phyloP scores from a whole-genome alignment of 768 basidiomycete species.

The Gymnopilus dilepis region DNA sequence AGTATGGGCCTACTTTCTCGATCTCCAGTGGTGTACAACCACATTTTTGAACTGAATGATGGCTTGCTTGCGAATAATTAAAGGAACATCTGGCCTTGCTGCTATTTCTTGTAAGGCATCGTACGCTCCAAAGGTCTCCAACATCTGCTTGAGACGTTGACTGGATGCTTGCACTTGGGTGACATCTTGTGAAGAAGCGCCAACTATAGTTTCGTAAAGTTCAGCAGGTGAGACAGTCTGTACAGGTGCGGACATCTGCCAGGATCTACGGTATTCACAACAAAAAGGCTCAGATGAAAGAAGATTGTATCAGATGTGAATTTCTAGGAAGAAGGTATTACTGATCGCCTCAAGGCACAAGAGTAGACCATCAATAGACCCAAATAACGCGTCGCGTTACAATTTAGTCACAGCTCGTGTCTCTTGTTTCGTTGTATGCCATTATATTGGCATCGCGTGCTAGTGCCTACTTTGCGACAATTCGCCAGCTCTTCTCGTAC shows the following conservation, averaged over 20 bases:
- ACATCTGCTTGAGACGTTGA: slow-evolving; percentile 67
- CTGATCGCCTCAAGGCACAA: not conserved
- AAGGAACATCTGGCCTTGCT: slow-evolving; percentile 59
- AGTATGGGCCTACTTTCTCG: slow-evolving; percentile 60
- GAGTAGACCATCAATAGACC: slow-evolving; percentile 24
- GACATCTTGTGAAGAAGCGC: slow-evolving; percentile 79
- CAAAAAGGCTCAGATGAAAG: not conserved
- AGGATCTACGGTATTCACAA: slow-evolving; percentile 12
- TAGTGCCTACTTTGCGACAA: not conserved
- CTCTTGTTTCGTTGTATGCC: slow-evolving; percentile 7
- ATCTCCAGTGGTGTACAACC: slow-evolving; percentile 76
- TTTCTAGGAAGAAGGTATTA: not conserved
- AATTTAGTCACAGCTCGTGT: not conserved
- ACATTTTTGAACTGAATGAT: slow-evolving; percentile 92
- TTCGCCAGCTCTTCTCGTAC: not conserved
- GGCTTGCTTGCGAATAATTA: slow-evolving; percentile 75
- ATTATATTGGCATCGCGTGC: slow-evolving; percentile 10
- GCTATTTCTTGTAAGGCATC: slow-evolving; percentile 79
- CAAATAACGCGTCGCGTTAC: slow-evolving; percentile 54
- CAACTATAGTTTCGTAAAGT: slow-evolving; percentile 66
- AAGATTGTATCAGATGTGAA: not conserved
- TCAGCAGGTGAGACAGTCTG: slow-evolving; percentile 63
- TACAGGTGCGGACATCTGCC: slow-evolving; percentile 37
- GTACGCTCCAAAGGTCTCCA: slow-evolving; percentile 73
- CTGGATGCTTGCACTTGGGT: slow-evolving; percentile 53